These are phyloP conservation scores for Pythium phragmiticola DNA, from an alignment of 352 stramenopile species.

Conservation along the genomic window DNA sequence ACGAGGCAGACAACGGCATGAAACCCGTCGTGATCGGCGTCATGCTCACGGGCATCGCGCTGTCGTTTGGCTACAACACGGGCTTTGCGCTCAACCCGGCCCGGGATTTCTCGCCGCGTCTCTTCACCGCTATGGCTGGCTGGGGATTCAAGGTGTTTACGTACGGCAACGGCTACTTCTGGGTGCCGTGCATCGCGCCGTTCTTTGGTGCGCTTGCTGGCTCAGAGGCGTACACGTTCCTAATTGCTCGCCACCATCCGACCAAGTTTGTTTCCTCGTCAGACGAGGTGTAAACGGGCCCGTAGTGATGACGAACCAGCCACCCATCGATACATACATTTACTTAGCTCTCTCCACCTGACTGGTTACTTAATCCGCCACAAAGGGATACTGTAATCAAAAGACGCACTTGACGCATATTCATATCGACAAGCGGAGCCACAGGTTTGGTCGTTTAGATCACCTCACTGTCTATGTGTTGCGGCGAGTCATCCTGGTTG, in stretches of 20 bases:
- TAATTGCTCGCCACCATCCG: conserved; percentile 64
- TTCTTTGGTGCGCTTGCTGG: conserved; percentile 66
- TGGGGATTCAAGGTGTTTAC: conserved; percentile 74
- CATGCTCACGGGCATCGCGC: conserved; percentile 69
- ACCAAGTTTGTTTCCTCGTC: conserved; percentile 43
- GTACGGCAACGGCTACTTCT: conserved; percentile 71
- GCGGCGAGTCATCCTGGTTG: conserved; percentile 3
- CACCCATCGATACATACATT: conserved; percentile 5
- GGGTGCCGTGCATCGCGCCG: conserved; percentile 66
- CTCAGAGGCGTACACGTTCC: conserved; percentile 60
- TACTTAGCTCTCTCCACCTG: neutral
- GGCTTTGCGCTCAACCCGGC: conserved; percentile 74
- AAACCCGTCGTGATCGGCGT: conserved; percentile 72
- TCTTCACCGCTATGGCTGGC: conserved; percentile 62
- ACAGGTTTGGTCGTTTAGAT: neutral
- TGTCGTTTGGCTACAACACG: conserved; percentile 81
- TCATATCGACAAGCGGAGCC: neutral
- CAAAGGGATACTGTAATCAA: neutral
- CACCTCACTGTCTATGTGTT: conserved; percentile 9
- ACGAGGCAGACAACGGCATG: conserved; percentile 59
- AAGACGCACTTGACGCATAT: conserved; percentile 2
- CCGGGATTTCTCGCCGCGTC: conserved; percentile 61
- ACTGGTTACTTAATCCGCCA: neutral
- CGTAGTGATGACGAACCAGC: neutral
- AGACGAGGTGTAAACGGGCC: conserved; percentile 25